phyloP scores from a whole-genome alignment of 768 basidiomycete genomes.

The Trametes cubensis region DNA sequence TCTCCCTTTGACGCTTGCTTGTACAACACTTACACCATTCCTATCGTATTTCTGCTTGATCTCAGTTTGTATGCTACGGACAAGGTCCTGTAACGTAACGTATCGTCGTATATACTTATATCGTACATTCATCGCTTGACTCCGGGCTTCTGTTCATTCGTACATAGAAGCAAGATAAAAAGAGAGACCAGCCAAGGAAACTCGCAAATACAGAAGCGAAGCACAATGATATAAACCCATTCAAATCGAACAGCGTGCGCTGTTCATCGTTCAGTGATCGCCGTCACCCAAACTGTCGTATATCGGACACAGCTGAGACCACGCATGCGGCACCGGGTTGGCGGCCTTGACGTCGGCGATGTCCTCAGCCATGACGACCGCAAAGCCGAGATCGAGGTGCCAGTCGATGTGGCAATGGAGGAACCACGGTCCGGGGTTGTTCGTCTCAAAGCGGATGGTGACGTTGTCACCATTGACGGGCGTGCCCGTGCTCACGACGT shows the following conservation, averaged over 20 bases:
- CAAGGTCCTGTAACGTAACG: no score
- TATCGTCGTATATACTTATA: no score
- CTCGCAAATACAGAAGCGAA: no score
- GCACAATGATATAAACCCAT: no score
- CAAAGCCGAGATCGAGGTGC: constrained; percentile 60
- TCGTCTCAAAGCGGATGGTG: constrained; percentile 43
- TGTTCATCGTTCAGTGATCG: constrained; percentile 6
- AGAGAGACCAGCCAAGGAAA: no score
- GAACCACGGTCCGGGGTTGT: constrained; percentile 91
- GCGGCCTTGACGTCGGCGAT: constrained; percentile 22
- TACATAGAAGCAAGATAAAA: no score
- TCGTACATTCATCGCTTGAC: no score
- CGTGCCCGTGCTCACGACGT: constrained; percentile 31
- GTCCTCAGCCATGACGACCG: constrained; percentile 46
- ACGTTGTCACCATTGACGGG: constrained; percentile 24
- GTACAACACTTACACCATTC: neutral
- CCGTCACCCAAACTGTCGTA: constrained; percentile 7
- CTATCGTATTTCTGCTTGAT: no score
- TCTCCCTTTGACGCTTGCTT: constrained; percentile 31
- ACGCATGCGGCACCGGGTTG: constrained; percentile 20
- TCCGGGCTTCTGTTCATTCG: no score
- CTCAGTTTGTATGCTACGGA: no score
- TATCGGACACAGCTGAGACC: constrained; percentile 15
- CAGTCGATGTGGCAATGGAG: constrained; percentile 86
- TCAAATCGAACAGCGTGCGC: no score